Evolutionary conservation across 164 flowering plant species (phyloP), one percentile per base, ranked within the genome.

Genomic region (Houttuynia cordata): DNA sequence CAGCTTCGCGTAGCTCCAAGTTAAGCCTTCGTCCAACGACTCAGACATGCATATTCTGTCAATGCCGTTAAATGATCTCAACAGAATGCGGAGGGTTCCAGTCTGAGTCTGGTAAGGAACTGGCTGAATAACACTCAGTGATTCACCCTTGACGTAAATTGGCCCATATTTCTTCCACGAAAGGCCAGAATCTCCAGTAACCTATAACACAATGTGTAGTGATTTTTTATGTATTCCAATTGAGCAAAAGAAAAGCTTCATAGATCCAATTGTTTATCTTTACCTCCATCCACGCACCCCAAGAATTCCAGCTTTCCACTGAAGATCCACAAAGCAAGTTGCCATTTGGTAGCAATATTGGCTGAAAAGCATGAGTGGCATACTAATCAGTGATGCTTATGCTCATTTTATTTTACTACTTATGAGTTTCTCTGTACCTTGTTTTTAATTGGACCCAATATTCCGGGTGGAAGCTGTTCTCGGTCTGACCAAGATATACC

Each of bases 221-320:
- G 40, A 34, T 8, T 7, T 54, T 22, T 25, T 12, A 54, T 8
- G 4, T 4, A 54, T 22, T 8, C 24, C 17, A 0, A 6, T 13
- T 9, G 18, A 15, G 23, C 0, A 22, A n/a, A 4, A 22, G 24
- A 10, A 34, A 23, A n/a, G 17, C 24, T 56, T 24, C 37, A 22
- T 6, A 15, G 4, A 30, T 57, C 18, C 59, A 57, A 34, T 15
- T 19, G 41, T 34, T 34, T 17, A 8, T 15, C 37, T 25, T 57
- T 70, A 91, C 96, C 96, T 92, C 98, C 68, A 87, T 67, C 96
- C 96, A 89, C 67, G 98, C 81, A 0, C 98, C 98, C 98, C 95
- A 92, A 20, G 98, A 87, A 69, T 92, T 92, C 98, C 98, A 92
- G 68, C 98, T 92, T 73, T 89, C 93, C 22, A 92, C 96, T 53